Percentiles rank a stretch among this genome's conserved stretches.
Evolutionary conservation across 345 rosid genomes (phyloP).

Genomic region (Diplotaxis tenuifolia): DNA sequence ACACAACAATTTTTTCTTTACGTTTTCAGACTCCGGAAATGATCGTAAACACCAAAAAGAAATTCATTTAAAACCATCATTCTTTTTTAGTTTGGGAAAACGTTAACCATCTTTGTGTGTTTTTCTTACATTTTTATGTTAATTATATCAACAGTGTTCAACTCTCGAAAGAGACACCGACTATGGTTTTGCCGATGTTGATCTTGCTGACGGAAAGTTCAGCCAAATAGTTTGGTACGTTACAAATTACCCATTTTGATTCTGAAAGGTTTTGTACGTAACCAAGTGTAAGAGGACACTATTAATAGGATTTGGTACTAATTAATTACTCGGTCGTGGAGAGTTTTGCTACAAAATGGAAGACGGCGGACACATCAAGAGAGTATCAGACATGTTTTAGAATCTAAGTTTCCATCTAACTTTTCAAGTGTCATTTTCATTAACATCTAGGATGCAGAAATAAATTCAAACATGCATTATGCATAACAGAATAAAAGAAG

Average conservation of each 20-base stretch:
- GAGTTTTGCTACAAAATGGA: no score
- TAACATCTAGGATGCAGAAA: background rate
- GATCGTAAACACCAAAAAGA: background rate
- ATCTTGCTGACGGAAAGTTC: conserved; percentile 50
- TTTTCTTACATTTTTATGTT: background rate
- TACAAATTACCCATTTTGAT: background rate
- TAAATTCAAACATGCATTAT: background rate
- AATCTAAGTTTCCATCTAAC: no score
- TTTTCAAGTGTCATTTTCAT: no score
- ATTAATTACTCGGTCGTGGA: conserved; percentile 49
- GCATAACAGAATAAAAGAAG: background rate
- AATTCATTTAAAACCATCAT: background rate
- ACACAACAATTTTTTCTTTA: no score
- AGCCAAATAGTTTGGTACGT: conserved; percentile 70
- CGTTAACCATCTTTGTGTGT: background rate
- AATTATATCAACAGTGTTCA: conserved; percentile 45
- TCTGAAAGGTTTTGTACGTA: background rate
- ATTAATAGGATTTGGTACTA: background rate
- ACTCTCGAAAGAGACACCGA: conserved; percentile 28
- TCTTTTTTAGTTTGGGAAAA: background rate
- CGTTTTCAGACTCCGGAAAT: no score
- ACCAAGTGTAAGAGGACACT: background rate
- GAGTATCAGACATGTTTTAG: no score
- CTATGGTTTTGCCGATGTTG: conserved; percentile 68
- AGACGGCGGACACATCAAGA: no score